Conservation (phyloP, 768 basidiomycete species). For the Russula foetens region DNA sequence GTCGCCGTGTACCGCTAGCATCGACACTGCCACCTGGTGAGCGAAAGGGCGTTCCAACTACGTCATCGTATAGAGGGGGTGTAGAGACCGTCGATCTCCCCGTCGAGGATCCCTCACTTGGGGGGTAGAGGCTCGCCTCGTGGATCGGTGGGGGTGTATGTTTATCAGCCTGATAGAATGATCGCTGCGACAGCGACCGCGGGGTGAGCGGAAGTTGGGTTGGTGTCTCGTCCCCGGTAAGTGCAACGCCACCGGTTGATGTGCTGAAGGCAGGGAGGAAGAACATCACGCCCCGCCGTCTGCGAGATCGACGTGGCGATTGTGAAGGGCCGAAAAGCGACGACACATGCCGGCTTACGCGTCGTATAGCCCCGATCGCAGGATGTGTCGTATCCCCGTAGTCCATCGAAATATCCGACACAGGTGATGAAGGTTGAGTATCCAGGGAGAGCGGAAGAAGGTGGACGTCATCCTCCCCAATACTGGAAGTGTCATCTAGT, state of each 20-base stretch:
- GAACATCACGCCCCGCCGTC: conserved; percentile 53
- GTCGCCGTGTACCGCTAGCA: conserved; percentile 11
- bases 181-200: conserved; percentile 9
- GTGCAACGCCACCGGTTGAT: conserved; percentile 28
- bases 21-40: conserved; percentile 2
- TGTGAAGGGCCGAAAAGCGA: conserved; percentile 31
- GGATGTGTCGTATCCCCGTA: conserved; percentile 38
- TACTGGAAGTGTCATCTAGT: not conserved
- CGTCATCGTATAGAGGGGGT: conserved; percentile 16
- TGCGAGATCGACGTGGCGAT: conserved; percentile 25
- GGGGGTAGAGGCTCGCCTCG: not conserved
- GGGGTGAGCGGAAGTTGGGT: not conserved
- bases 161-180: conserved; percentile 11
- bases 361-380: conserved; percentile 42
- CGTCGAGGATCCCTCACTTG: not conserved
- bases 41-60: conserved; percentile 1
- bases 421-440: conserved; percentile 42
- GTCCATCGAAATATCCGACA: conserved; percentile 35
- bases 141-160: not conserved
- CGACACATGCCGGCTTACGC: conserved; percentile 47
- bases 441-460: conserved; percentile 60
- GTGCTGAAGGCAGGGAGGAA: conserved; percentile 69
- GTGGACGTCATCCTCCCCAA: conserved; percentile 37
- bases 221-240: conserved; percentile 17
- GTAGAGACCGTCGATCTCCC: not conserved